A percentile compares a stretch with the other conserved stretches of the same genome.
Evolutionary conservation across 768 basidiomycete species (phyloP).

Genomic region (Hortiboletus campestris): DNA sequence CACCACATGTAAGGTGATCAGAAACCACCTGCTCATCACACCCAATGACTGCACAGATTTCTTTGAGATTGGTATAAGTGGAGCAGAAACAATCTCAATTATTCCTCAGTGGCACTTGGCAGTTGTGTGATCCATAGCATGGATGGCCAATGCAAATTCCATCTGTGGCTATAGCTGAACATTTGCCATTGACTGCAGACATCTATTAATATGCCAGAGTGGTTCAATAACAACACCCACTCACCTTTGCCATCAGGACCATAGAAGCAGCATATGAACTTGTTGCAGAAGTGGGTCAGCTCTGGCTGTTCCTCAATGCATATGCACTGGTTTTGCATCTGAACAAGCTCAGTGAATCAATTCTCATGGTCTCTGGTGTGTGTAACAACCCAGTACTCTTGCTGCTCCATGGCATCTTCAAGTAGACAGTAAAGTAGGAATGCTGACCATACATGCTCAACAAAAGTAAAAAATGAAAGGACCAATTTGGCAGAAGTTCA

Average conservation of each 20-base stretch:
- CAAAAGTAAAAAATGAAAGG: neutral
- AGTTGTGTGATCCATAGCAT: constrained; percentile 1
- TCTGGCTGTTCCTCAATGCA: neutral
- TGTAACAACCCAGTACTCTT: neutral
- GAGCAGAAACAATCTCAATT: neutral
- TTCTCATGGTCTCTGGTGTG: neutral
- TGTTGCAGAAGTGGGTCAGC: constrained; percentile 1
- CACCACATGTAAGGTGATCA: neutral
- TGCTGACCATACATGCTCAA: neutral
- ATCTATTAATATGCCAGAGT: neutral
- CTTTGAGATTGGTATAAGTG: accelerated
- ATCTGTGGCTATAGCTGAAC: neutral
- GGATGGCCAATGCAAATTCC: constrained; percentile 8
- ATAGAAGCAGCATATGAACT: neutral
- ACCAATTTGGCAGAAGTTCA: neutral
- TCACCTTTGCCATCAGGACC: neutral
- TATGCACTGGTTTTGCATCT: neutral
- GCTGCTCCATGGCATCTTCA: neutral
- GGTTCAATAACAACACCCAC: neutral
- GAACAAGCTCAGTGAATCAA: neutral
- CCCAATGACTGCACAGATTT: neutral
- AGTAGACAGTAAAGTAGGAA: constrained; percentile 2
- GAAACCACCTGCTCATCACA: neutral
- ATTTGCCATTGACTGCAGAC: neutral
- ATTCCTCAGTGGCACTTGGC: neutral